Percentiles rank a stretch among this genome's conserved stretches.
phyloP scores from a whole-genome alignment of 2,329 filamentous ascomycete genomes.

The Venturia nashicola region DNA sequence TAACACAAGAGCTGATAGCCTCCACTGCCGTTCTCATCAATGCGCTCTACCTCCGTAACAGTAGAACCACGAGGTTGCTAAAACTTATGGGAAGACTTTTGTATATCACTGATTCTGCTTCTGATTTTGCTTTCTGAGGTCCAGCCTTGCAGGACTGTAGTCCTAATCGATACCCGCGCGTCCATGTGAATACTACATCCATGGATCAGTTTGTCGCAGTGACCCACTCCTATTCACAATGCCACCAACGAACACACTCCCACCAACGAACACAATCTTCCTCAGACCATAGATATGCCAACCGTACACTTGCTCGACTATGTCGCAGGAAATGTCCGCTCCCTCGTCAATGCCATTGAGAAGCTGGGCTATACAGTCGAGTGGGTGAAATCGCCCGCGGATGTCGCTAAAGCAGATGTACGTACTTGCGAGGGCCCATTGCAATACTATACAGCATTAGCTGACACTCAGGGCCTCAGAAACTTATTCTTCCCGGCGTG shows the following conservation, averaged over 20 bases:
- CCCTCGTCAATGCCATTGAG: conserved; percentile 93
- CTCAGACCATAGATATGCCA: conserved; percentile 40
- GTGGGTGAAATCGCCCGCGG: conserved; percentile 77
- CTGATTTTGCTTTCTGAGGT: neutral
- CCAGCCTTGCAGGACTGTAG: neutral
- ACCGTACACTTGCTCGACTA: conserved; percentile 76
- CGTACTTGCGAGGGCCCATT: neutral
- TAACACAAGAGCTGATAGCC: neutral
- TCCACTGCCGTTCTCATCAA: too few relatives aligned
- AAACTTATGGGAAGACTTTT: too few relatives aligned
- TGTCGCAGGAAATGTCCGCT: conserved; percentile 91
- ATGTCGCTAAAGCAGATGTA: conserved; percentile 78
- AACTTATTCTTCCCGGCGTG: conserved; percentile 89
- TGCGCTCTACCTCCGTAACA: too few relatives aligned
- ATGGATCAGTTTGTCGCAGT: neutral
- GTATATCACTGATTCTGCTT: too few relatives aligned
- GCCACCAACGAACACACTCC: neutral
- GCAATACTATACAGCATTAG: neutral
- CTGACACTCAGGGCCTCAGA: conserved; percentile 39
- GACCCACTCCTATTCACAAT: neutral
- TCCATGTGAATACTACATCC: too few relatives aligned
- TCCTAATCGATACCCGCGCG: neutral
- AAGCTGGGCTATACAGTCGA: conserved; percentile 86
- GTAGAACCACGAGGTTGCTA: too few relatives aligned
- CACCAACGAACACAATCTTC: neutral